Conservation (phyloP, 2,329 filamentous ascomycete genomes). For the Pseudogymnoascus sp. region DNA sequence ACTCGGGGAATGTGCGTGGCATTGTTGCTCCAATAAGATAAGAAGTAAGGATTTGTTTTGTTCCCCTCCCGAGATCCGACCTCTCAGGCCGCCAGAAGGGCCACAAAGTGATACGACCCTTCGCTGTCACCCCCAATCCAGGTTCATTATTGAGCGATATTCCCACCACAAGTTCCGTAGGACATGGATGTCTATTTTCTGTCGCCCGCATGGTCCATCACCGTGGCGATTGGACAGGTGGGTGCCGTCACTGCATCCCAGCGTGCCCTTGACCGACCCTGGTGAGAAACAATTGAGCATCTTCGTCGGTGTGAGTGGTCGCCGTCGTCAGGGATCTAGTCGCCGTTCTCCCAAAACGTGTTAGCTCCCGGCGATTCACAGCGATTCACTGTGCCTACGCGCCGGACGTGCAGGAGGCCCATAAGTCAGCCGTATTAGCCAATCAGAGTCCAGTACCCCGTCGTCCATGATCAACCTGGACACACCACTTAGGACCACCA, state of each 20-base stretch:
- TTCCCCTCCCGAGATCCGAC: not conserved
- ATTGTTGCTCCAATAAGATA: not conserved
- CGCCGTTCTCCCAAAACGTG: constrained; percentile 13
- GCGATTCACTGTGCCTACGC: constrained; percentile 16
- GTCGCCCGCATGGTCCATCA: not conserved
- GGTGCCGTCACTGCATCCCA: not conserved
- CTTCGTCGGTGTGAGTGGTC: not conserved
- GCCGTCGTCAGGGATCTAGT: constrained; percentile 16
- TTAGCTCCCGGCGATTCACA: constrained; percentile 14
- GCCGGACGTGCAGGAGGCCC: constrained; percentile 16
- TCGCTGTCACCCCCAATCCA: not conserved
- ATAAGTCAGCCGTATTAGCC: constrained; percentile 10
- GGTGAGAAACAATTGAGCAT: not conserved
- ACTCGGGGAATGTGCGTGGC: not conserved
- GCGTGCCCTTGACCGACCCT: not conserved
- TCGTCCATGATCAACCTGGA: not conserved
- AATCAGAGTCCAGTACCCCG: not conserved
- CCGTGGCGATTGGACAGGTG: not conserved
- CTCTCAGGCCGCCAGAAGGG: not conserved
- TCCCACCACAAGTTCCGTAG: not conserved
- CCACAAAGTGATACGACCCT: not conserved
- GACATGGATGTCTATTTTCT: constrained; percentile 2
- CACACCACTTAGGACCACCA: not conserved
- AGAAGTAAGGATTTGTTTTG: not conserved
- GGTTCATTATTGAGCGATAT: not conserved